Base-by-base conservation (phyloP, 371 early-diverging fungal genomes). In the Phascolomyces articulosus region DNA sequence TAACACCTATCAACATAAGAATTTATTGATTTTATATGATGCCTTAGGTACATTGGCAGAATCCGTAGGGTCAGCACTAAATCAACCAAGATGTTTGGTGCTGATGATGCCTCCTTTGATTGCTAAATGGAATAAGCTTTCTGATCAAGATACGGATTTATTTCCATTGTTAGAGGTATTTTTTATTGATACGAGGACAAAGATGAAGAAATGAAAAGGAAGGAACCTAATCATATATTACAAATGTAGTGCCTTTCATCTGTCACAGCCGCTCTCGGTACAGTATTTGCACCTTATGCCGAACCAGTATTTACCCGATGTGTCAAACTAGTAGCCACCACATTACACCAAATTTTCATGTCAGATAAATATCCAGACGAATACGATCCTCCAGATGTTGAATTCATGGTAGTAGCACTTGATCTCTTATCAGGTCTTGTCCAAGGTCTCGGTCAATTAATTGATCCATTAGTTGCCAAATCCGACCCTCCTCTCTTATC, bases 31-130 rank as follows among this genome's bases (percentile, higher is more conserved):
- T 31, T 79, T 97, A 54, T 97, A 95, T 76, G 98, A 98, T 68
- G 95, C 95, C 7, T 88, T 97, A 21, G 95, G 95, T 8, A 96
- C 96, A 4, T 80, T 98, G 23, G 97, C 97, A 11, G 96, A 96
- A 70, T 85, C 93, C 2, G 96, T 96, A 7, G 95, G 92, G 0
- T 62, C 74, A 23, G 92, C 88, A 59, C 85, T 98, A 20, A 92
- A 90, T 73, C 83, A 91, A 62, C 93, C 89, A 40, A 78, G 82
- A 44, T 92, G 80, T 68, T 85, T 95, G 34, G 82, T 90, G 20
- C 58, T 89, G 11, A 73, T 97, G 68, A 94, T 98, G 93, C 90
- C 91, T 0, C 91, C 93, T 21, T 78, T 98, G 58, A 85, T 94
- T 27, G 81, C 85, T 34, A 91, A 91, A 71, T 98, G 95, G 96